Base-by-base conservation (phyloP, 352 stramenopile genomes). In the Pilasporangium apinafurcum region DNA sequence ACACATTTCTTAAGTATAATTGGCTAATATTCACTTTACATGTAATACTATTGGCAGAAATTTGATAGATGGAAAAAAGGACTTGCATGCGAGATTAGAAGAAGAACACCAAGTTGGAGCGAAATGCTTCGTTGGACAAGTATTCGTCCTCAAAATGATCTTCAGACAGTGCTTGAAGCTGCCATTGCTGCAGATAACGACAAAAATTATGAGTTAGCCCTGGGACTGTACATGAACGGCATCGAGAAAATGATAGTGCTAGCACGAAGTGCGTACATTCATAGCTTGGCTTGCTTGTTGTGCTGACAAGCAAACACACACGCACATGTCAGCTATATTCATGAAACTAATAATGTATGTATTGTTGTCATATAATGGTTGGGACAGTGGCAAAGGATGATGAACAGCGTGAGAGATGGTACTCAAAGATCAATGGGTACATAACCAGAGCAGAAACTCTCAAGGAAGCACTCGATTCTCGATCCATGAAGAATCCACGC, bases 211-310 rank as follows among this genome's bases (percentile, higher is more conserved):
- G 52, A 51, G 17, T 40, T 53, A 13, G 81, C 81, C 16, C 56
- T 93, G 32, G 74, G 83, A 4, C 54, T 93, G 20, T 93, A 93
- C 54, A 68, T 70, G 1, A 39, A 59, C 16, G 73, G 68, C 25
- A 93, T 91, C 38, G 78, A 93, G 54, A 72, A 68, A 44, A 79
- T 93, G 59, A 69, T 93, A n/a, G n/a, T n/a, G n/a, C n/a, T n/a
- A n/a, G 51, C 42, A 49, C 27, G 58, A 80, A 35, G 37, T 86
- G 27, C 58, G 79, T 92, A 54, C 34, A 62, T 70, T 49, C 52
- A 28, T 29, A 36, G 18, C 25, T 14, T 4, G 7, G 18, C 9
- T 16, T 8, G 10, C 14, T 17, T 31, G 3, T 24, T 44, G 12
- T 31, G 18, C 5, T 33, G n/a, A n/a, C n/a, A n/a, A n/a, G n/a